A percentile compares a stretch with the other conserved stretches of the same genome.
phyloP scores from a whole-genome alignment of 2,329 filamentous ascomycete species.

The Ilyonectria destructans region DNA sequence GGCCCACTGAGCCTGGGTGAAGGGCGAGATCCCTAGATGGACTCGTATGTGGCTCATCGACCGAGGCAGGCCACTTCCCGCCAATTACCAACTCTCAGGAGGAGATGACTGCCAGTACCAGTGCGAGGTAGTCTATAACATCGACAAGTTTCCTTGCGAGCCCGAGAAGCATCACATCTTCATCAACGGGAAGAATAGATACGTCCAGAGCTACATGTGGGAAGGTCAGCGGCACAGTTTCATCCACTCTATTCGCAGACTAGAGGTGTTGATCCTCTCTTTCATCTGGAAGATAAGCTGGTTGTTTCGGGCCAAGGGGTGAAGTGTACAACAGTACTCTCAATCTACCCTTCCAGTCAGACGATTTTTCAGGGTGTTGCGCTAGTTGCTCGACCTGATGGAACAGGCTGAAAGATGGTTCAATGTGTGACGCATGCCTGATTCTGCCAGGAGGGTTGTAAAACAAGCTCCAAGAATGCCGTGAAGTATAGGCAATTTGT shows the following conservation, averaged over 20 bases:
- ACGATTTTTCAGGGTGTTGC: not conserved
- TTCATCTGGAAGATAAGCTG: not conserved
- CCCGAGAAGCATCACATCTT: constrained; percentile 10
- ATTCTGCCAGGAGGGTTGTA: not conserved
- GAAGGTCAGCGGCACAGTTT: not conserved
- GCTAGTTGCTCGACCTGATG: constrained; percentile 1
- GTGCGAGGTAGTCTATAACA: not conserved
- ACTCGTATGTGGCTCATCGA: constrained; percentile 24
- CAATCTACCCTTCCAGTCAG: not conserved
- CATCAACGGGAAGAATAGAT: constrained; percentile 18
- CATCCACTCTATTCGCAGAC: not conserved
- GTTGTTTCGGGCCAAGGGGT: not conserved
- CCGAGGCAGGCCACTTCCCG: constrained; percentile 14
- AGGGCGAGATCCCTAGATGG: constrained; percentile 10
- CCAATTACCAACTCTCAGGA: not conserved
- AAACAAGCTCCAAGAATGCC: no score
- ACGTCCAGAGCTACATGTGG: constrained; percentile 7
- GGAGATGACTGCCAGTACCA: not conserved
- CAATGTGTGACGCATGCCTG: not conserved
- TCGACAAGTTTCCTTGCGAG: not conserved
- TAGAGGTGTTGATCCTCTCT: not conserved
- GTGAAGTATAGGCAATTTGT: no score
- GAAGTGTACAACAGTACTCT: not conserved
- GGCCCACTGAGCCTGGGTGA: constrained; percentile 11
- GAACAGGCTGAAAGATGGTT: not conserved